Conservation (phyloP, 2,329 filamentous ascomycete genomes). For the Fusarium keratoplasticum region DNA sequence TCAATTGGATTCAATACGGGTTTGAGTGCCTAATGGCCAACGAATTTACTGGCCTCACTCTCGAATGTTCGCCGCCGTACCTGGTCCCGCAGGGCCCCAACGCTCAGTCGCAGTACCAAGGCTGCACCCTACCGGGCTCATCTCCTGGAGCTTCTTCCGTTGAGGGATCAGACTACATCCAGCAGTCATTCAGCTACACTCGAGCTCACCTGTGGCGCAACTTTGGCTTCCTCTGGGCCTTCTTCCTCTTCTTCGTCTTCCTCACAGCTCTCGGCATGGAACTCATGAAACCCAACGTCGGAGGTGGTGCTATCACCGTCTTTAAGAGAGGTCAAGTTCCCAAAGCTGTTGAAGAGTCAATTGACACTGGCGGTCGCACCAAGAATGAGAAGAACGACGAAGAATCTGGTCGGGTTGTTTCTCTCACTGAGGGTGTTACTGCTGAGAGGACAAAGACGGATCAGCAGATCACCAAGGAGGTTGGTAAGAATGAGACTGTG, state of each 20-base stretch:
- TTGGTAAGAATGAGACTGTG: conserved; percentile 71
- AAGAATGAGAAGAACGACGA: conserved; percentile 63
- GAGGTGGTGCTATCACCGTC: conserved; percentile 69
- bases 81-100: conserved; percentile 63
- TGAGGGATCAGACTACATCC: conserved; percentile 67
- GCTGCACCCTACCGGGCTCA: conserved; percentile 63
- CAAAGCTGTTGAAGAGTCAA: conserved; percentile 65
- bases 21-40: conserved; percentile 77
- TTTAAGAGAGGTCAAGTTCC: conserved; percentile 74
- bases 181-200: conserved; percentile 65
- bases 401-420: conserved; percentile 47
- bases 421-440: conserved; percentile 43
- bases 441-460: conserved; percentile 43
- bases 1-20: conserved; percentile 75
- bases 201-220: conserved; percentile 77
- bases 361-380: conserved; percentile 60
- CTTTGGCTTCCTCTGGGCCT: conserved; percentile 82
- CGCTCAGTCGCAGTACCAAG: conserved; percentile 54
- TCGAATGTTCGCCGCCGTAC: conserved; percentile 69
- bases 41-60: conserved; percentile 67
- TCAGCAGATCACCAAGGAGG: conserved; percentile 49
- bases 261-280: conserved; percentile 79
- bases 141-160: conserved; percentile 61
- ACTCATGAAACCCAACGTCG: conserved; percentile 69
- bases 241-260: conserved; percentile 78